Conservation (phyloP, 352 stramenopile species). For the Pythium insidiosum region DNA sequence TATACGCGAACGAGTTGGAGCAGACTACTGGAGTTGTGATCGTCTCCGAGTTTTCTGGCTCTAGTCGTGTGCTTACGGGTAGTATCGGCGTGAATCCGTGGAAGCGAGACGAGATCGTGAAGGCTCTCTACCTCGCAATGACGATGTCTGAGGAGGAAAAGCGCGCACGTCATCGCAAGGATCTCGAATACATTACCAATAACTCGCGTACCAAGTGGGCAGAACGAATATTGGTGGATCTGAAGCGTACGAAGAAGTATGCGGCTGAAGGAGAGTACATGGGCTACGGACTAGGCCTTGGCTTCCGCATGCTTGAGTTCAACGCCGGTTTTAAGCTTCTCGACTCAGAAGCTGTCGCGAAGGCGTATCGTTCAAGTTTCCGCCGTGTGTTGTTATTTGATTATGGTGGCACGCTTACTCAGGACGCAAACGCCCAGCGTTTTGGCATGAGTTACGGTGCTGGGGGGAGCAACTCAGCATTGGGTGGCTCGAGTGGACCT, state of each 20-base stretch:
- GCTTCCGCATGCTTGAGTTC: slow-evolving; percentile 96
- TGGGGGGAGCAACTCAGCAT: too few species aligned
- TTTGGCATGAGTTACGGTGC: too few species aligned
- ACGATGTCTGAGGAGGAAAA: slow-evolving; percentile 70
- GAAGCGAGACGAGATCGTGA: slow-evolving; percentile 89
- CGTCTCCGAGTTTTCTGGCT: slow-evolving; percentile 97
- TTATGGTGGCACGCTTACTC: slow-evolving; percentile 96
- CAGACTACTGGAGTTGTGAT: slow-evolving; percentile 88
- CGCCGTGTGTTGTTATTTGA: slow-evolving; percentile 96
- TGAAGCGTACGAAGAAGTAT: slow-evolving; percentile 92
- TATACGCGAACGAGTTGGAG: slow-evolving; percentile 71
- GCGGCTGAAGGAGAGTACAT: slow-evolving; percentile 89
- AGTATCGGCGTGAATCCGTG: slow-evolving; percentile 97
- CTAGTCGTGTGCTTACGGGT: slow-evolving; percentile 94
- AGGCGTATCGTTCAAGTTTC: slow-evolving; percentile 82
- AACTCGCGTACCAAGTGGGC: slow-evolving; percentile 97
- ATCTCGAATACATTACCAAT: slow-evolving; percentile 90
- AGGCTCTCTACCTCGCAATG: slow-evolving; percentile 50
- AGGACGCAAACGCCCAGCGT: too few species aligned
- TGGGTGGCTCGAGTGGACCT: too few species aligned
- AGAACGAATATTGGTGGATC: slow-evolving; percentile 94
- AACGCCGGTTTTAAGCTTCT: slow-evolving; percentile 94
- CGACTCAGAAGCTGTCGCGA: slow-evolving; percentile 85
- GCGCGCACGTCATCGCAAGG: slow-evolving; percentile 62
- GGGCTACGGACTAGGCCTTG: slow-evolving; percentile 92